Evolutionary conservation across 1,284 basidiomycete genomes (phyloP).

Genomic region (Fistulina hepatica): DNA sequence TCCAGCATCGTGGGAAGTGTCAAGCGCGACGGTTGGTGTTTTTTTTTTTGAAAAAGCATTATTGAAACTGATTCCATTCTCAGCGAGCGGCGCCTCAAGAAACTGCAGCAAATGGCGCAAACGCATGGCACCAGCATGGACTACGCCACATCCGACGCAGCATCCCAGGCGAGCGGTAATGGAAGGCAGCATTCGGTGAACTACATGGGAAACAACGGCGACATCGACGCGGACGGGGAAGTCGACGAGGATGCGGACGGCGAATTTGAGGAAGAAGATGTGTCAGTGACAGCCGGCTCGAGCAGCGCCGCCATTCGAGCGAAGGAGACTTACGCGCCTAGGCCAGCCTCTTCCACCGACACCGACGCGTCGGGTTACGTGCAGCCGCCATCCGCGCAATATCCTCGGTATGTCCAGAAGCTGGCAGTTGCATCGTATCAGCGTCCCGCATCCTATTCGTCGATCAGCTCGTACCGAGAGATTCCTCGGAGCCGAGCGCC

Average conservation of each 20-base stretch:
- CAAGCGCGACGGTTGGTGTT: constrained; percentile 48
- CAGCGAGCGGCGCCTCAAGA: constrained; percentile 41
- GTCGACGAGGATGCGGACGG: constrained; percentile 19
- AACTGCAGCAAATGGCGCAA: constrained; percentile 21
- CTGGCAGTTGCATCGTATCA: background rate
- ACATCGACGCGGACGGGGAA: constrained; percentile 22
- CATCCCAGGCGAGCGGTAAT: constrained; percentile 16
- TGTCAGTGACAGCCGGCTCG: too few species aligned
- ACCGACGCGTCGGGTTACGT: background rate
- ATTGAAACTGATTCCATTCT: constrained; percentile 9
- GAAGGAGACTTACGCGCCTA: background rate
- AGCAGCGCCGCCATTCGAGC: background rate
- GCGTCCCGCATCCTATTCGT: background rate
- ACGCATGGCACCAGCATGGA: constrained; percentile 4
- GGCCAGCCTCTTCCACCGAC: background rate
- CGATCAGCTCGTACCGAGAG: background rate
- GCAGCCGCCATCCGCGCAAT: background rate
- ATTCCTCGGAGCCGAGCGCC: constrained; percentile 7
- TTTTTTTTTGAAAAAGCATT: constrained; percentile 8
- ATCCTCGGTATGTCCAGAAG: background rate
- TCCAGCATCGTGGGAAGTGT: constrained; percentile 65
- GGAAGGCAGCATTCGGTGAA: too few species aligned
- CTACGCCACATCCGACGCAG: background rate
- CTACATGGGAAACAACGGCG: constrained; percentile 18
- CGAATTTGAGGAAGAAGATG: constrained; percentile 18